Conservation (phyloP, 1,139 yeast species). For the Kurtzmaniella quercitrusa region DNA sequence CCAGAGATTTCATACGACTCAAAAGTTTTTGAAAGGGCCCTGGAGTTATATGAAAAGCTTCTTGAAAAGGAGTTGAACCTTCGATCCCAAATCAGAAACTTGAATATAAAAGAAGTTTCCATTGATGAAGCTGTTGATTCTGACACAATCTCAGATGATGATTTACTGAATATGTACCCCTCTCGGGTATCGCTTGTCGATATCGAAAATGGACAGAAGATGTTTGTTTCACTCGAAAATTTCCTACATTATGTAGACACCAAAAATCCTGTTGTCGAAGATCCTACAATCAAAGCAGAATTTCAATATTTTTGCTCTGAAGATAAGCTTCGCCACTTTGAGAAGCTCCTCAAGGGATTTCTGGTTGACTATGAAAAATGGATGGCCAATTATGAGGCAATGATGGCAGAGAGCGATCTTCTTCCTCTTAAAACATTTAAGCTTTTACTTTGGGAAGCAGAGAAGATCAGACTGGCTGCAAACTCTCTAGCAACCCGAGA, state of each 20-base stretch:
- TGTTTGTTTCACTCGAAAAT: conserved; percentile 42
- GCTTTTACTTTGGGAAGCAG: conserved; percentile 51
- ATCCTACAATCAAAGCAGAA: conserved; percentile 25
- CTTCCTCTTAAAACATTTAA: conserved; percentile 47
- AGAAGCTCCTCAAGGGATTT: conserved; percentile 29
- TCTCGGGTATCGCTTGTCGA: conserved; percentile 44
- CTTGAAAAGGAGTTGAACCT: conserved; percentile 36
- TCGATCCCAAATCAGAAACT: conserved; percentile 32
- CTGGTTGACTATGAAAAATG: conserved; percentile 49
- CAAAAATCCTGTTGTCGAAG: conserved; percentile 2
- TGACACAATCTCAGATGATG: conserved; percentile 50
- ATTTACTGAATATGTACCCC: conserved; percentile 46
- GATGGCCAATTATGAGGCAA: conserved; percentile 41
- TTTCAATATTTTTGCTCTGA: conserved; percentile 48
- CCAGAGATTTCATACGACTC: conserved; percentile 24
- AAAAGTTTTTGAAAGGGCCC: conserved; percentile 25
- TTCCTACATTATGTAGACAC: conserved; percentile 28
- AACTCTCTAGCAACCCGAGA: conserved; percentile 11
- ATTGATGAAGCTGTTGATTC: conserved; percentile 28
- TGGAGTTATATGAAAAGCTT: conserved; percentile 25
- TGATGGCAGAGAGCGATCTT: conserved; percentile 37
- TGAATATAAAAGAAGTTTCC: conserved; percentile 28
- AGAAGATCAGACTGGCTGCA: conserved; percentile 40
- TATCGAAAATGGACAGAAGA: conserved; percentile 18
- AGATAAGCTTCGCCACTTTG: conserved; percentile 40